Evolutionary conservation across 345 rosid species (phyloP), one percentile per base, ranked within the genome.

Genomic region (Linum lewisii): DNA sequence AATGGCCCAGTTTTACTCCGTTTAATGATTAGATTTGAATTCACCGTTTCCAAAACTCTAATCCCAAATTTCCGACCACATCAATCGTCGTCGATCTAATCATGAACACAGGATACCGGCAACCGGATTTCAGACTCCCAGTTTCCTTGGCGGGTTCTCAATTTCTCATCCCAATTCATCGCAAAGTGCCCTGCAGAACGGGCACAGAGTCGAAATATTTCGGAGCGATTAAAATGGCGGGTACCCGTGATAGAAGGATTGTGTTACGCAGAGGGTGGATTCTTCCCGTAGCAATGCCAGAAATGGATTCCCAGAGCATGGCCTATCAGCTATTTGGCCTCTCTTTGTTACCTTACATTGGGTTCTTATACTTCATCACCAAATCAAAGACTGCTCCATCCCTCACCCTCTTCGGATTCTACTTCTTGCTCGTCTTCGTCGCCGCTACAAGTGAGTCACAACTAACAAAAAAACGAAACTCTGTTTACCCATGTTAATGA

Each of bases 371-470:
- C 74, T 89, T 85, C 78, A 82, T 93, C 73, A 87, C 88, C 45
- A 85, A 81, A 68, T 92, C 96, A 25, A 88, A 82, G 80, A 62
- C 96, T 36, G 78, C 95, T 63, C 95, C 95, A 9, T 78, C 79
- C 57, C 93, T 81, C 60, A 86, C 96, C 57, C 93, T 88, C 20
- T 92, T 92, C 61, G 95, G 98, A 8, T 86, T 88, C 91, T 88
- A 82, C 76, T 88, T 92, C 86, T 79, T 84, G 81, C 96, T 86
- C 49, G 93, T 81, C 51, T 88, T 91, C 47, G 96, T 86, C 21
- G 95, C 87, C 13, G 95, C 96, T 51, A 82, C 96, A 61, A 83
- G 96, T 92, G 59, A 78, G 95, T 80, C 54, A 61, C 18, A 42
- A n/a, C n/a, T n/a, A n/a, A n/a, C n/a, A n/a, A n/a, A n/a, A 11